A percentile compares a stretch with the other conserved stretches of the same genome.
Evolutionary conservation across 108 stramenopile species (phyloP).

Genomic region (Chaetoceros tenuissimus): DNA sequence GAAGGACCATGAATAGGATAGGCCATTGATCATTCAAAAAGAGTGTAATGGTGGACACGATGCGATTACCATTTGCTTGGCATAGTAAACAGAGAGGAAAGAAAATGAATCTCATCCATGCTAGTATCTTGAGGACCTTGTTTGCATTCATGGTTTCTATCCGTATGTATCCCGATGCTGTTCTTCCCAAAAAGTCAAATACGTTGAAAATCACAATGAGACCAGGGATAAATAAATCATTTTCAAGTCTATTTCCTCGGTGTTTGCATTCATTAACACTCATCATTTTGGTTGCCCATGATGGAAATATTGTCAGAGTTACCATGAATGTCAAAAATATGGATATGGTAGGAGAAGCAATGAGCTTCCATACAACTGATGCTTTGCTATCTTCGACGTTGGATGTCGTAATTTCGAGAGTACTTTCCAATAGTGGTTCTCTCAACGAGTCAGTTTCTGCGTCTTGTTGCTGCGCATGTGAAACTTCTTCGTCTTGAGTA

Average conservation of each 20-base stretch:
- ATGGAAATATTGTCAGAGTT: constrained; percentile 43
- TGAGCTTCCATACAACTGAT: constrained; percentile 7
- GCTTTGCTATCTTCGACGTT: not conserved
- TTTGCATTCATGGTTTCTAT: constrained; percentile 9
- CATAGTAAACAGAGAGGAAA: constrained; percentile 28
- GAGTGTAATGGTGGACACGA: constrained; percentile 8
- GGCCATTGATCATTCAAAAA: constrained; percentile 41
- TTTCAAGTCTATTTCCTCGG: constrained; percentile 16
- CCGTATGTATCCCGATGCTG: constrained; percentile 1
- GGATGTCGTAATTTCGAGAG: not conserved
- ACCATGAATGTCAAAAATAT: constrained; percentile 40
- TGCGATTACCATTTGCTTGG: constrained; percentile 2
- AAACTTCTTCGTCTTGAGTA: not conserved
- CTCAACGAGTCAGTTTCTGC: not conserved
- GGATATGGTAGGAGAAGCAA: constrained; percentile 21
- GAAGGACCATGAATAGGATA: constrained; percentile 16
- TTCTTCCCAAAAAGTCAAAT: constrained; percentile 37
- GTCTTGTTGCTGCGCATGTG: not conserved
- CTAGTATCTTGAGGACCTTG: constrained; percentile 4
- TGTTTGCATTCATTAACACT: constrained; percentile 28
- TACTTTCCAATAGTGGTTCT: not conserved
- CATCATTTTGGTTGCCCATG: constrained; percentile 29
- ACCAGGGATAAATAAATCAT: constrained; percentile 41
- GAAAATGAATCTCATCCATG: constrained; percentile 20
- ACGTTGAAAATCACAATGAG: constrained; percentile 50